Conservation (phyloP, 1,139 yeast genomes). For the Yamadazyma blattariae region DNA sequence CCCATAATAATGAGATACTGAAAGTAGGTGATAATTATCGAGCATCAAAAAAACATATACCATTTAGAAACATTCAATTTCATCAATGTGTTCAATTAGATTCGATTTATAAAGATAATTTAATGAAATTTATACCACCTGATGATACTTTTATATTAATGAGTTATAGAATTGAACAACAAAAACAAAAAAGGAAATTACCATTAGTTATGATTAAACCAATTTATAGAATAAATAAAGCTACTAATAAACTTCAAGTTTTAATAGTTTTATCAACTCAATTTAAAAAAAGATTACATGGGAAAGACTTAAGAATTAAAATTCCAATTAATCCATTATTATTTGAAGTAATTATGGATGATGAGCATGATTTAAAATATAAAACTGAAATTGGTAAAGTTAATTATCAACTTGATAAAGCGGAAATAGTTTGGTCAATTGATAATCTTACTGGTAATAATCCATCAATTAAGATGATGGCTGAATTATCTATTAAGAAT, state of each 20-base stretch:
- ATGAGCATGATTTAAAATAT: conserved; percentile 29
- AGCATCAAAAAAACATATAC: conserved; percentile 20
- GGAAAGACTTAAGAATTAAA: conserved; percentile 27
- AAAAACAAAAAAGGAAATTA: conserved; percentile 28
- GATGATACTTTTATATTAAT: conserved; percentile 42
- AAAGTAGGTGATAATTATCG: no score
- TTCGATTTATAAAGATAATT: conserved; percentile 34
- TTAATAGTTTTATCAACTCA: conserved; percentile 34
- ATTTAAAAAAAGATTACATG: conserved; percentile 35
- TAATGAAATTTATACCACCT: conserved; percentile 45
- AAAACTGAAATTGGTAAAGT: conserved; percentile 44
- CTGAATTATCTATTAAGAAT: conserved; percentile 28
- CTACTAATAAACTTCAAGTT: conserved; percentile 29
- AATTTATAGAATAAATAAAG: conserved; percentile 23
- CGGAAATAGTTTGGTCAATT: conserved; percentile 61
- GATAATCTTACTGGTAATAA: conserved; percentile 52
- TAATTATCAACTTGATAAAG: conserved; percentile 39
- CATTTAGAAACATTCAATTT: conserved; percentile 43
- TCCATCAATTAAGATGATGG: conserved; percentile 40
- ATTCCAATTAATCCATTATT: conserved; percentile 38
- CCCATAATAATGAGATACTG: no score
- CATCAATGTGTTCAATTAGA: conserved; percentile 46
- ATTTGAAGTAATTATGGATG: conserved; percentile 33
- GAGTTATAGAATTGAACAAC: conserved; percentile 43
- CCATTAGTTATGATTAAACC: conserved; percentile 42